Conservation (phyloP, 441 rosid genomes). For the Theobroma grandiflorum region DNA sequence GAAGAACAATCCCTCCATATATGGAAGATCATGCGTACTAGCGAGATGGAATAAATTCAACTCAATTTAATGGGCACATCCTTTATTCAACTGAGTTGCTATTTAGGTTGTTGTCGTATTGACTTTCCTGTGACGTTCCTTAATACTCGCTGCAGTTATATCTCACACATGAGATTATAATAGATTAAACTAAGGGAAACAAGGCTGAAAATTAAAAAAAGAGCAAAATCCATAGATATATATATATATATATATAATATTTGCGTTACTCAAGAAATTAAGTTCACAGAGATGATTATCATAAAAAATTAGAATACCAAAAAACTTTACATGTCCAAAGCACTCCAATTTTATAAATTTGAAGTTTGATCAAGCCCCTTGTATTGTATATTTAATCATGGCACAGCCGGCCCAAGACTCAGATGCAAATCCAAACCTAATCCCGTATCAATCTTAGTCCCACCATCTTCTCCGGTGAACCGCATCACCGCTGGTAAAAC, state of each 20-base stretch:
- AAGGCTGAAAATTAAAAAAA: not conserved
- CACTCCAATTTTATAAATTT: not conserved
- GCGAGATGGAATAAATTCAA: no score
- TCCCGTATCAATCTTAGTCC: slow-evolving; percentile 42
- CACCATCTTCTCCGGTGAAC: slow-evolving; percentile 37
- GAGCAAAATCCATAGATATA: slow-evolving; percentile 2
- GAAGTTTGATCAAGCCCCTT: not conserved
- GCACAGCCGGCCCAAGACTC: slow-evolving; percentile 51
- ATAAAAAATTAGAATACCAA: not conserved
- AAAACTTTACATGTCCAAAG: not conserved
- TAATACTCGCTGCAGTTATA: no score
- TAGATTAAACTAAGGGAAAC: not conserved
- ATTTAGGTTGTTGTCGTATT: no score
- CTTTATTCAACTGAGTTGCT: no score
- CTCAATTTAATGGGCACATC: no score
- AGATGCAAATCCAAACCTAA: slow-evolving; percentile 71
- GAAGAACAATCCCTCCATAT: no score
- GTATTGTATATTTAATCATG: not conserved
- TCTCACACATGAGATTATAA: no score
- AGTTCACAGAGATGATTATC: not conserved
- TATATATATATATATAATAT: no score
- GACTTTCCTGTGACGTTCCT: no score
- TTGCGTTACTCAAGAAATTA: not conserved
- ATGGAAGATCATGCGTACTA: no score
- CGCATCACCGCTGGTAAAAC: slow-evolving; percentile 42